These are phyloP conservation scores for Dendrobium officinale DNA, from an alignment of 106 monocot species.

Conservation along the genomic window DNA sequence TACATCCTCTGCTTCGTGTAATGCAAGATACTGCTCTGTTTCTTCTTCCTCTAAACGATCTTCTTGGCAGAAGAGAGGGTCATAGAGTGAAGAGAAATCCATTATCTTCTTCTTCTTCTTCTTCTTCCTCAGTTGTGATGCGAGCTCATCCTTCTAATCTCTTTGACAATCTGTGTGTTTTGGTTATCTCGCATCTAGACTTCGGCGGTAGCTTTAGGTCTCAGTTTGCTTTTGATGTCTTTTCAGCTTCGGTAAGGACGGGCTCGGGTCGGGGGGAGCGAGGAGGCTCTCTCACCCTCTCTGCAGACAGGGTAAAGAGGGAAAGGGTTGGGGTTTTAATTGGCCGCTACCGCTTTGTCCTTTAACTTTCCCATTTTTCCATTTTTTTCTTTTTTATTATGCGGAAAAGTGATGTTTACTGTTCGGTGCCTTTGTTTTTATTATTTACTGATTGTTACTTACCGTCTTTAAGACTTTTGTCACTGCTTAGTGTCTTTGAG, in stretches of 20 bases:
- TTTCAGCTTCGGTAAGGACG: not conserved
- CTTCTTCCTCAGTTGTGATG: not conserved
- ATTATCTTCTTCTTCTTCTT: not conserved
- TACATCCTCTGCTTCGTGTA: not conserved
- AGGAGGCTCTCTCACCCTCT: not conserved
- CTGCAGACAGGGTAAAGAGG: not conserved
- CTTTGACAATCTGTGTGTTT: not conserved
- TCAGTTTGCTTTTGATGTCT: constrained; percentile 2
- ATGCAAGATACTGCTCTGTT: not conserved
- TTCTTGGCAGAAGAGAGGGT: constrained; percentile 42
- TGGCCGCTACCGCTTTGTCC: constrained; percentile 6
- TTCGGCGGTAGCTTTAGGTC: constrained; percentile 2
- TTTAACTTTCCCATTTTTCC: not conserved
- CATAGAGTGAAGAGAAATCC: constrained; percentile 13
- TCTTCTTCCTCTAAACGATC: constrained; percentile 16
- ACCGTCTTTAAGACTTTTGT: not conserved
- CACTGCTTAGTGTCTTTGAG: too few relatives aligned
- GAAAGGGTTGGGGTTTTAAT: constrained; percentile 9
- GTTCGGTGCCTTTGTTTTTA: not conserved
- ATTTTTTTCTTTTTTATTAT: not conserved
- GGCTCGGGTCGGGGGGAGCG: not conserved
- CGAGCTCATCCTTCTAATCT: not conserved
- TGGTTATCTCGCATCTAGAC: not conserved
- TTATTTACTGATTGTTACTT: not conserved
- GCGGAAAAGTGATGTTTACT: not conserved